Base-by-base conservation (phyloP, 1,139 yeast species). In the Candida sojae region DNA sequence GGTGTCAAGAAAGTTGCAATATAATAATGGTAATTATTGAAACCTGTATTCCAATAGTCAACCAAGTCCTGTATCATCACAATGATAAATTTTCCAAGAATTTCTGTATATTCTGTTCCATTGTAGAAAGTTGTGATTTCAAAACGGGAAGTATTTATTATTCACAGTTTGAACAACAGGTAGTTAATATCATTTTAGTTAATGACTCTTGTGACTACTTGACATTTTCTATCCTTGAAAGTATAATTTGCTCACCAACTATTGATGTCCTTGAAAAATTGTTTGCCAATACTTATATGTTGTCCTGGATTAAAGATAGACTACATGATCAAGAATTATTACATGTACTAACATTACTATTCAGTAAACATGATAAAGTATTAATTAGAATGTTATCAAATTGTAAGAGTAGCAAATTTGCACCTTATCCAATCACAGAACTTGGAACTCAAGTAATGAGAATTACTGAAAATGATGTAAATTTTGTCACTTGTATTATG, bases 161-260 rank as follows among this genome's bases (percentile, higher is more conserved):
- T 38, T 31, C 40, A 2, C 38, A 43, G 8, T 53, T 53, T 39
- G 54, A 52, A 34, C 17, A 11, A 28, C 38, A 46, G n/a, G 45
- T 53, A 9, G 35, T 53, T n/a, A 48, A 53, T 29, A 42, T 34
- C 6, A 32, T 53, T 23, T 31, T 54, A 21, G 46, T 44, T 9
- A 42, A 46, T 25, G 43, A 39, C 13, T 36, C 31, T 26, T 30
- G 41, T 33, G 32, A 36, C 29, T 33, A 40, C 13, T 39, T 50
- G 42, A 29, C 45, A 9, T 46, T 43, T 42, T 29, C 44, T 11
- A 37, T 48, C 2, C 41, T 50, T 9, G 37, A 43, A 32, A 38
- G 39, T 6, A 35, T 49, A 13, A 21, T 42, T 3, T 42, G 37
- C 21, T 12, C 44, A 2, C 40, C 43, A 2, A 7, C 39, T 7